Base-by-base conservation (phyloP, 2,329 filamentous ascomycete species). In the Xylariaceae sp. region DNA sequence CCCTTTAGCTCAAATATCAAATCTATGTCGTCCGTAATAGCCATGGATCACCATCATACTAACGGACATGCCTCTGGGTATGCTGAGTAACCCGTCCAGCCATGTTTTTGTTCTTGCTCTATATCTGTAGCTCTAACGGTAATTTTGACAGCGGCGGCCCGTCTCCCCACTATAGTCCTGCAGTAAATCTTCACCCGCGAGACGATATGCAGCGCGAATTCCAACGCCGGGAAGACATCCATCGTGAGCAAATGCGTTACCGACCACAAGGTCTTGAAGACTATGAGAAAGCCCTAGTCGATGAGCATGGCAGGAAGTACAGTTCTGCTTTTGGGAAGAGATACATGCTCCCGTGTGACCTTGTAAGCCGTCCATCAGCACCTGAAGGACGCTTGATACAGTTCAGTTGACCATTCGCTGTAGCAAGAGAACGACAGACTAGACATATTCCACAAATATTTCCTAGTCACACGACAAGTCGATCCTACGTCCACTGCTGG, bases 381-480 rank as follows among this genome's bases (percentile, higher is more conserved):
- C 18, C 45, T 38, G 36, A 41, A 19, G n/a, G 13, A 18, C 22
- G 7, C 22, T 28, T 28, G 22, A 28, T 28, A 28, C 22, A 7
- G 22, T 28, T 28, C 22, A 28, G 22, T 28, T 28, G 22, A 28
- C 22, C 4, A 28, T 28, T 28, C 22, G 22, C 22, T 28, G 7
- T 66, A 89, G 81, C 74, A 78, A 56, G 90, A 94, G 69, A 81
- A 86, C 64, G 87, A 91, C 67, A 83, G 89, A 59, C 79, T 93
- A 65, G 90, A 95, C 65, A 86, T 93, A 43, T 87, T 90, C 65
- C 88, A 95, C 74, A 88, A 89, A 63, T 75, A 93, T 60, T 88
- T 91, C 63, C 75, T 79, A 14, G 80, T 88, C 17, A 83, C 83
- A 45, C 83, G 87, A 57, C 75, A 78, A 36, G 69, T 76, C 2